Evolutionary conservation across 495 filamentous ascomycete genomes (phyloP), one percentile per base, ranked within the genome.

Genomic region (Glonium stellatum): DNA sequence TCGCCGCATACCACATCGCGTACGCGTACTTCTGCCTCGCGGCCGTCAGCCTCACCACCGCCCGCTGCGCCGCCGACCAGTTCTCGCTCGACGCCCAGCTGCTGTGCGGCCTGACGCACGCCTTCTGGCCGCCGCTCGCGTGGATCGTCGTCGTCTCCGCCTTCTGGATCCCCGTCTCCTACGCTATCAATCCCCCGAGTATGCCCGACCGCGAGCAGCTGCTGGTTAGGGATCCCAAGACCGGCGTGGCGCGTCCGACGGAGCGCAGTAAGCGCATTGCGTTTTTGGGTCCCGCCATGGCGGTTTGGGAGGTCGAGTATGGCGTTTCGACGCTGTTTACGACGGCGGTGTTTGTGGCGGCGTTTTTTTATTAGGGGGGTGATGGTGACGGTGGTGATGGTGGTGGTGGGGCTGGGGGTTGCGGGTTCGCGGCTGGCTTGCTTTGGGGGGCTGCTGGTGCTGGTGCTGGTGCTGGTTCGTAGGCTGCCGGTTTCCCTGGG

Each of bases 111-210:
- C 69, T 79, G 41, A 79, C 76, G 0, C 76, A 79, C 67, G 74
- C 73, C 18, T 77, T 76, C 71, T 78, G 76, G 77, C 77, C 77
- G 0, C 77, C 77, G 0, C 54, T 74, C 23, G 66, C 71, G 0
- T 78, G 50, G 51, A 13, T 61, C n/a, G 4, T 55, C 11, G 13
- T 74, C 65, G 57, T 76, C 23, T 69, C 71, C 18, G 74, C 69
- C 10, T 60, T 77, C 48, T 76, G 72, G 60, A 73, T 71, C 0
- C 77, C 76, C 0, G 70, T 78, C 36, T 61, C 67, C 6, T 79
- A 79, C 52, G 73, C 73, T 5, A 76, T 79, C 27, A 69, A 72
- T 51, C 77, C 77, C 0, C 77, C 77, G 0, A 64, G 54, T 19
- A 72, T 77, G 70, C 75, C 76, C 0, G 70, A 75, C 9, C 71